Evolutionary conservation across 495 filamentous ascomycete species (phyloP).

Genomic region (Neurospora sp.): DNA sequence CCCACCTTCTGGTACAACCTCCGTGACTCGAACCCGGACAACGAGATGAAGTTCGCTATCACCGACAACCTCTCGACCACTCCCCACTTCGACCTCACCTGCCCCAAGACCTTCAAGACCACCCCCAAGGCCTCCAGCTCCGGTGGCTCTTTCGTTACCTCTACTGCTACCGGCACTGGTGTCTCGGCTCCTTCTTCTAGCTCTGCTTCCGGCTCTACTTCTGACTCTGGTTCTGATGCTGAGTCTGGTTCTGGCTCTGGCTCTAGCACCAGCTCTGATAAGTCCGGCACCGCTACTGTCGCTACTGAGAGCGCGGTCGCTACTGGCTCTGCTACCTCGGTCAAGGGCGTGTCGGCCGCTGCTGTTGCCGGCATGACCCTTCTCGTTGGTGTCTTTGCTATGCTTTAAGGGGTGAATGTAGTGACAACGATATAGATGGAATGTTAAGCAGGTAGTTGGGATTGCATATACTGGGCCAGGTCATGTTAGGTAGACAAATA

Average conservation of each 20-base stretch:
- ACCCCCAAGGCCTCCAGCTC: constrained; percentile 6
- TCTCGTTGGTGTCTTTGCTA: constrained; percentile 15
- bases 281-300: constrained; percentile 1
- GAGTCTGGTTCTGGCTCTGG: constrained; percentile 3
- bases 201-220: background rate
- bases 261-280: constrained; percentile 3
- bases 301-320: background rate
- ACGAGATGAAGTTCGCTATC: constrained; percentile 35
- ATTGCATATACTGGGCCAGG: background rate
- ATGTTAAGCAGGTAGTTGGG: background rate
- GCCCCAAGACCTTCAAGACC: constrained; percentile 32
- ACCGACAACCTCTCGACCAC: constrained; percentile 41
- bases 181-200: constrained; percentile 6
- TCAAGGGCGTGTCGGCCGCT: constrained; percentile 8
- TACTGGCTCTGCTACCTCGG: constrained; percentile 4
- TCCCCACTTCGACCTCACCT: constrained; percentile 50
- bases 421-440: background rate
- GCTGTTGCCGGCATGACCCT: constrained; percentile 11
- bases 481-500: background rate
- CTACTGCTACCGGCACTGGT: constrained; percentile 13
- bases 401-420: constrained; percentile 7
- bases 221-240: constrained; percentile 3
- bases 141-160: background rate
- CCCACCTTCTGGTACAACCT: constrained; percentile 57
- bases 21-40: constrained; percentile 35